Evolutionary conservation across 208 protist genomes (phyloP).

Genomic region (Leishmania amazonensis): DNA sequence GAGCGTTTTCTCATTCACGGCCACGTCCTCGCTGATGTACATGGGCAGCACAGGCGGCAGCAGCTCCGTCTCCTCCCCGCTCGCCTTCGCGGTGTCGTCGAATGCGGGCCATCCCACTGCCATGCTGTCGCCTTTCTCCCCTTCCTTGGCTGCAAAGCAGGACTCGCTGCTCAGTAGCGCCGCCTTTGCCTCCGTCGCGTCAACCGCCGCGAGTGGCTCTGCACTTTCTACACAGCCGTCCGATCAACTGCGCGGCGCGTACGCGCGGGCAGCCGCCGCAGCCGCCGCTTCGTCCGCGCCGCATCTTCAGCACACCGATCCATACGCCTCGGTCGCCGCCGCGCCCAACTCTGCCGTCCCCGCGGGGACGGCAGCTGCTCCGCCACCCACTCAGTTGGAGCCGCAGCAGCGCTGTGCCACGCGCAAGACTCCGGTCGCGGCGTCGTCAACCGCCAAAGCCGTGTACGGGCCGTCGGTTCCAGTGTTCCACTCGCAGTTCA

Average conservation of each 20-base stretch:
- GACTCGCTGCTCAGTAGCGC: background rate
- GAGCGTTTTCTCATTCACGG: constrained; percentile 9
- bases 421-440: background rate
- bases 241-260: constrained; percentile 31
- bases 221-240: constrained; percentile 1
- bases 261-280: constrained; percentile 18
- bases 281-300: background rate
- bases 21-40: constrained; percentile 15
- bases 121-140: background rate
- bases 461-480: constrained; percentile 45
- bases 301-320: background rate
- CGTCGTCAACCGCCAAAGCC: background rate
- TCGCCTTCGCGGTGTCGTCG: constrained; percentile 3
- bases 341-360: background rate
- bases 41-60: constrained; percentile 1
- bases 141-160: background rate
- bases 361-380: background rate
- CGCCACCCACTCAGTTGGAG: background rate
- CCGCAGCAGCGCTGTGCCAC: background rate
- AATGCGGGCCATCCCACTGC: background rate
- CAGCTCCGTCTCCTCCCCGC: constrained; percentile 23
- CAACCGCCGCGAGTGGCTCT: background rate
- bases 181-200: background rate
- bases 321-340: background rate
- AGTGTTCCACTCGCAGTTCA: constrained; percentile 54